Evolutionary conservation across 208 protist species (phyloP), one percentile per base, ranked within the genome.

Genomic region (Balamuthia mandrillaris): DNA sequence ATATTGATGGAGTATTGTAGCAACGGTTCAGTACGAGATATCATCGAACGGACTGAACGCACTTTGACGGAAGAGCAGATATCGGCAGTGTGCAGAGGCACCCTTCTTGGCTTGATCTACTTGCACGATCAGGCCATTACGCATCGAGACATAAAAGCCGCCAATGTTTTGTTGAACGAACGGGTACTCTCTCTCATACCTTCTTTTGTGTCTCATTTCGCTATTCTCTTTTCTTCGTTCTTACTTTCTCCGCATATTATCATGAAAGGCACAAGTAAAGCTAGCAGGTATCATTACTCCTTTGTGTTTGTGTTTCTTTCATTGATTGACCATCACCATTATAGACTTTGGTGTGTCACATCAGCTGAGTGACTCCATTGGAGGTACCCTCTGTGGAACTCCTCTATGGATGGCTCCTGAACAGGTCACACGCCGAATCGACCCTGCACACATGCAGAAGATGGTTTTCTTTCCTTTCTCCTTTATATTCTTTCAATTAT

Each of bases 1-100:
- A 81, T 81, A 24, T 21, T 81, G 29, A 81, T 81, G 72, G 72
- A 81, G n/a, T 81, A 63, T 35, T 81, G 72, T 35, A 49, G 72
- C 49, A 81, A 81, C 24, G 72, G 72, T 10, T 81, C 72, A 16
- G 72, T 81, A 81, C 45, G 72, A 24, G 72, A 81, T 21, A 81
- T 54, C 18, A 81, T 81, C 12, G 21, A 27, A 9, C 45, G 72
- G 24, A 24, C 61, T 16, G 72, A 81, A 35, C 72, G 72, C 52
- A 4, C 72, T 6, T 24, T 81, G 41, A 63, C 72, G 3, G 72
- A 81, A 49, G 9, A 31, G 10, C 47, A 81, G 37, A 41, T 81
- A 14, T 42, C 72, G 0, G 72, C 54, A 24, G 52, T 81, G 21
- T 61, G 54, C 47, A 18, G 37, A 12, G 18, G 45, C 72, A 81